Evolutionary conservation across 768 basidiomycete species (phyloP).

Genomic region (Hericium alpestre): DNA sequence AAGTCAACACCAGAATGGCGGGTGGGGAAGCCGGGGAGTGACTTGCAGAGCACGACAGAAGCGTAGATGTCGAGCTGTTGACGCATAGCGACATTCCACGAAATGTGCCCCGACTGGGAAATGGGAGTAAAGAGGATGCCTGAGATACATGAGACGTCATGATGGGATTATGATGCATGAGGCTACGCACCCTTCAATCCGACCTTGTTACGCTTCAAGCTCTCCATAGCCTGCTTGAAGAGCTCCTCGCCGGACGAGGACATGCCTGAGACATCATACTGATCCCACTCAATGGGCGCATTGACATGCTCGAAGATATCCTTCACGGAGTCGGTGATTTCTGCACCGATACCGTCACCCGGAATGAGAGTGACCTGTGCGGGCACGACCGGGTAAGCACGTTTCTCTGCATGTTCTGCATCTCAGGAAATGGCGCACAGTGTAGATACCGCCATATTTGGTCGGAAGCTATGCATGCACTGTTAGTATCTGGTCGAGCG

Average conservation of each 20-base stretch:
- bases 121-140: slow-evolving; percentile 98
- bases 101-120: slow-evolving; percentile 91
- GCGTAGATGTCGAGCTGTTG: slow-evolving; percentile 99
- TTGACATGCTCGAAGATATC: slow-evolving; percentile 97
- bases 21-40: slow-evolving; percentile 90
- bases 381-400: slow-evolving; percentile 2
- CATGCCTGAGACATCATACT: slow-evolving; percentile 95
- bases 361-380: slow-evolving; percentile 89
- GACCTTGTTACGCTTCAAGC: slow-evolving; percentile 92
- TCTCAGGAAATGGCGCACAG: slow-evolving; percentile 35
- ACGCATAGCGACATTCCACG: slow-evolving; percentile 99
- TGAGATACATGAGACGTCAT: slow-evolving; percentile 20
- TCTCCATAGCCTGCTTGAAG: slow-evolving; percentile 97
- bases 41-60: slow-evolving; percentile 96
- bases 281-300: slow-evolving; percentile 98
- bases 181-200: slow-evolving; percentile 82
- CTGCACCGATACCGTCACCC: slow-evolving; percentile 94
- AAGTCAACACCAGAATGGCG: slow-evolving; percentile 96
- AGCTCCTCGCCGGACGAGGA: slow-evolving; percentile 88
- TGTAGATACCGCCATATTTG: slow-evolving; percentile 90
- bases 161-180: background rate
- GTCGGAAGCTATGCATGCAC: slow-evolving; percentile 50
- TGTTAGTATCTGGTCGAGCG: slow-evolving; percentile 4
- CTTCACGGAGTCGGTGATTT: slow-evolving; percentile 97
- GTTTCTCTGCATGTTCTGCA: slow-evolving; percentile 4